Evolutionary conservation across 176 grass and related monocot species (phyloP), one percentile per base, ranked within the genome.

Genomic region (Oryza longistaminata): DNA sequence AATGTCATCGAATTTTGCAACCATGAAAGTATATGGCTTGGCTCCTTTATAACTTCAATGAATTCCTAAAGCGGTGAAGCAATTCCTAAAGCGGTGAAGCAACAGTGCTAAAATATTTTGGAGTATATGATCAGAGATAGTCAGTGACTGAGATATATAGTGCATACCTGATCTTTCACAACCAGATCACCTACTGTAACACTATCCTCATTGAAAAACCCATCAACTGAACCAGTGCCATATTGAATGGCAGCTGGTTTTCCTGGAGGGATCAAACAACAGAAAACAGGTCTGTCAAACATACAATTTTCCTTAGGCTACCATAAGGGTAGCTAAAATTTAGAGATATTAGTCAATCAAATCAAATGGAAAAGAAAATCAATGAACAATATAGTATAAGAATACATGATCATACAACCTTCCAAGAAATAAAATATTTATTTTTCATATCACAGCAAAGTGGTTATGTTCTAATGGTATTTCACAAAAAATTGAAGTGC

Each of bases 1-100:
- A 78, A 94, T 97, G 24, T 92, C 95, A 92, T 94, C 92, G 19
- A 97, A 97, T 71, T 94, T 92, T 7, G 95, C 92, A 79, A 87
- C 78, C 6, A 93, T 53, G 69, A 97, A 97, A 74, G 95, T 93
- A 52, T 90, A 27, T 27, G 33, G 4, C 33, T 44, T 46, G 95
- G 90, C 81, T 93, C 90, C 42, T 26, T 93, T 44, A 92, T 93
- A 66, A 92, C 90, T 88, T 93, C 95, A 93, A 97, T 97, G 26
- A 94, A 27, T 27, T 27, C 1, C 27, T 27, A 27, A 27, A 27
- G 27, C 27, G 27, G 27, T 27, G 27, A 27, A 27, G 27, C 26
- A 29, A 37, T 27, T 27, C 1, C 27, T 27, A 27, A 27, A 27
- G 27, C 27, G 27, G 27, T 27, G 27, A 27, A 27, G 27, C 26